phyloP scores from a whole-genome alignment of 2,329 filamentous ascomycete genomes.

The Amesomyces nigricolor region DNA sequence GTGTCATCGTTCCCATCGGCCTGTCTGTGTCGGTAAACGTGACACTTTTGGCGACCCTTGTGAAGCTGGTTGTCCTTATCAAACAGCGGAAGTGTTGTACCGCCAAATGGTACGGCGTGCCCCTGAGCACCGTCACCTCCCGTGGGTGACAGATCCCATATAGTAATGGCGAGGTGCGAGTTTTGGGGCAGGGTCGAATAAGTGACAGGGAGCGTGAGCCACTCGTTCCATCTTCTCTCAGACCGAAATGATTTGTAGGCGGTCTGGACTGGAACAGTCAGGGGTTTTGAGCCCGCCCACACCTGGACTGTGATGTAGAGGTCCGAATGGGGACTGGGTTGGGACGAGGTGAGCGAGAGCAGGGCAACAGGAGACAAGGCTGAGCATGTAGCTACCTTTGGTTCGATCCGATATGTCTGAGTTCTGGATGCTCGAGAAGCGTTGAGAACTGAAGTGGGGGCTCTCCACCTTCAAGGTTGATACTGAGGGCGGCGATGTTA shows the following conservation, averaged over 20 bases:
- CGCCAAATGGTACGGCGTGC: slow-evolving; percentile 86
- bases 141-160: slow-evolving; percentile 88
- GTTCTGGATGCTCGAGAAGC: slow-evolving; percentile 69
- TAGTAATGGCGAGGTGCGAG: slow-evolving; percentile 80
- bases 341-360: slow-evolving; percentile 6
- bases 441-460: slow-evolving; percentile 69
- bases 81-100: slow-evolving; percentile 87
- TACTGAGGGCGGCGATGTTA: slow-evolving; percentile 41
- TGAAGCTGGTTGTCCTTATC: slow-evolving; percentile 86
- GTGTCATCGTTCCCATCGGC: slow-evolving; percentile 82
- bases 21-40: slow-evolving; percentile 71
- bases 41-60: slow-evolving; percentile 88
- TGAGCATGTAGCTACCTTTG: slow-evolving; percentile 51
- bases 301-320: slow-evolving; percentile 89
- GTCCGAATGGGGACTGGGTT: slow-evolving; percentile 67
- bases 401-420: slow-evolving; percentile 84
- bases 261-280: slow-evolving; percentile 88
- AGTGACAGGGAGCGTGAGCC: slow-evolving; percentile 80
- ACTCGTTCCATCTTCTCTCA: slow-evolving; percentile 83
- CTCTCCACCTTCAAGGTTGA: slow-evolving; percentile 72
- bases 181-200: slow-evolving; percentile 78
- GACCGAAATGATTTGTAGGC: slow-evolving; percentile 85
- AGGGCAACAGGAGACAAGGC: not conserved
- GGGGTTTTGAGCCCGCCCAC: slow-evolving; percentile 91
- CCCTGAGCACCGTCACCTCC: slow-evolving; percentile 63